Percentiles rank a stretch among this genome's conserved stretches.
These are phyloP conservation scores for Aspergillus sojae DNA, from an alignment of 2,329 filamentous ascomycete genomes.

Conservation along the genomic window DNA sequence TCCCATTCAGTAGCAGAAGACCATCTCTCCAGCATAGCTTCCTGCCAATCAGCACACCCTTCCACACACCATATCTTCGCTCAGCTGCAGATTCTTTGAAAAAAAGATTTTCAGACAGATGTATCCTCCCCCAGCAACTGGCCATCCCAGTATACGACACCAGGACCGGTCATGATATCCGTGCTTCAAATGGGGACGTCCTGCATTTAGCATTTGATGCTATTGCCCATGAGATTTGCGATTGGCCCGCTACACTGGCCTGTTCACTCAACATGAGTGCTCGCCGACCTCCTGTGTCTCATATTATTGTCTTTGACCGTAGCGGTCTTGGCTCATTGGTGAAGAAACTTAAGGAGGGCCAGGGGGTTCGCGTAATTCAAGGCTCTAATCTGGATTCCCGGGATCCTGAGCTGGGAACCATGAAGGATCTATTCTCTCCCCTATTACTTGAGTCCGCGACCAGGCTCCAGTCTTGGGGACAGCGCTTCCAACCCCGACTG, in stretches of 20 bases:
- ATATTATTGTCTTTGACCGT: conserved; percentile 22
- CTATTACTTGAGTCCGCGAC: conserved; percentile 55
- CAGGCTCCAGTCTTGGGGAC: conserved; percentile 90
- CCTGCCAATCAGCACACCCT: conserved; percentile 46
- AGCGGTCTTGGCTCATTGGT: conserved; percentile 19
- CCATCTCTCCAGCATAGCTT: conserved; percentile 31
- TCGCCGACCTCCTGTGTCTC: conserved; percentile 5
- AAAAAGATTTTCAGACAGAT: conserved; percentile 15
- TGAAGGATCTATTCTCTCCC: conserved; percentile 20
- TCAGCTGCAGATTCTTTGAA: conserved; percentile 24
- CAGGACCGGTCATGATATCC: conserved; percentile 31
- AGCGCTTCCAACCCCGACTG: conserved; percentile 86
- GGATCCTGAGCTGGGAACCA: conserved; percentile 20
- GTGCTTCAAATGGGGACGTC: conserved; percentile 9
- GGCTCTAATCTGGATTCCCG: conserved; percentile 17
- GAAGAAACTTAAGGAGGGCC: conserved; percentile 19
- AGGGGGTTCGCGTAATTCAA: conserved; percentile 20
- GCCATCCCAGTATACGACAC: conserved; percentile 38
- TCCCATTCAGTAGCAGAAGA: conserved; percentile 37
- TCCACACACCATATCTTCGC: conserved; percentile 42
- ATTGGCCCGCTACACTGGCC: conserved; percentile 21
- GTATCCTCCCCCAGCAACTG: conserved; percentile 16
- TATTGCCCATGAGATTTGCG: conserved; percentile 17
- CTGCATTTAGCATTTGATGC: conserved; percentile 19
- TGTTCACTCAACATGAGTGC: background rate